These are phyloP conservation scores for Arabis alpina DNA, from an alignment of 345 rosid species.

Conservation along the genomic window DNA sequence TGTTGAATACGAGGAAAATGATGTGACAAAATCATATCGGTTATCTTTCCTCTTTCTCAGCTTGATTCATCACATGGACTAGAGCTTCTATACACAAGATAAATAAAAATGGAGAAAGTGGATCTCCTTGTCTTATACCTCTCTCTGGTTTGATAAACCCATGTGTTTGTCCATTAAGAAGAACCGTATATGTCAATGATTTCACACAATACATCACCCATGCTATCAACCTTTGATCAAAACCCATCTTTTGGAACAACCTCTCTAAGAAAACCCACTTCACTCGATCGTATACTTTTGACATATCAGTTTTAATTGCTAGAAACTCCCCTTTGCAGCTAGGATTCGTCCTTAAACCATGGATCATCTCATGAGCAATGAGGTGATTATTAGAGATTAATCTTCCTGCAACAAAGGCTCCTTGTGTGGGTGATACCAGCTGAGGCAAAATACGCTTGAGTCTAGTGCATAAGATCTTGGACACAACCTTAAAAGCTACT, in stretches of 20 bases:
- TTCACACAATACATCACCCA: not conserved
- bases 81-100: no score
- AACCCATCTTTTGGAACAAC: not conserved
- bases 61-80: no score
- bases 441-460: no score
- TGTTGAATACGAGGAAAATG: no score
- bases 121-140: not conserved
- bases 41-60: no score
- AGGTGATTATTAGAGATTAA: no score
- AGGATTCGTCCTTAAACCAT: not conserved
- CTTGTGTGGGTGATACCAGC: no score
- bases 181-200: not conserved
- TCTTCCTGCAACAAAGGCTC: no score
- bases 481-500: no score
- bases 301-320: not conserved
- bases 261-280: not conserved
- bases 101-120: no score
- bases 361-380: not conserved
- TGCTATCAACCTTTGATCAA: not conserved
- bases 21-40: no score
- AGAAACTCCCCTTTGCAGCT: not conserved
- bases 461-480: no score
- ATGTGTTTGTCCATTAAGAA: not conserved
- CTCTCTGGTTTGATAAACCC: not conserved
- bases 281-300: not conserved